phyloP scores from a whole-genome alignment of 106 monocot species.

The Dioscorea zingiberensis region DNA sequence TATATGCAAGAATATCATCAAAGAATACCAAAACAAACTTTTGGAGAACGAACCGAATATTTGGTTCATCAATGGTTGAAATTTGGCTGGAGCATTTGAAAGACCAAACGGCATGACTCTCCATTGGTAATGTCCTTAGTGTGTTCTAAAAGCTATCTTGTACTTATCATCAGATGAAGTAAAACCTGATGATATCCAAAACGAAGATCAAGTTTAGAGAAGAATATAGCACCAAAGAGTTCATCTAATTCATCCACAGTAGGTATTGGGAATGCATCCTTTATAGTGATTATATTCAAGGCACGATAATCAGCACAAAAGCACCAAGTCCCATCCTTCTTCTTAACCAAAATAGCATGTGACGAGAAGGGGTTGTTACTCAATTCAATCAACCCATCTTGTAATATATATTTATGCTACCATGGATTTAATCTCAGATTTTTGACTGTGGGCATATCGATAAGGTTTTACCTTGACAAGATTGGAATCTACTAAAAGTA shows the following conservation, averaged over 20 bases:
- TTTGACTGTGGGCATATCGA: not conserved
- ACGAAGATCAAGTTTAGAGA: not conserved
- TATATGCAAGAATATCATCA: not conserved
- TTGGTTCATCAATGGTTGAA: not conserved
- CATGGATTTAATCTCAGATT: not conserved
- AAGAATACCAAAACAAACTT: not conserved
- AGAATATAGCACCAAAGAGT: not conserved
- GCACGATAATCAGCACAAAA: not conserved
- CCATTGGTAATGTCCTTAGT: not conserved
- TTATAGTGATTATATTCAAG: not conserved
- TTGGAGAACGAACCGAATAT: not conserved
- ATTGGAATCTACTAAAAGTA: not conserved
- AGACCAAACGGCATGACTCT: slow-evolving; percentile 1
- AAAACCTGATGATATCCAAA: slow-evolving; percentile 1
- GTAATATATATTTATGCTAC: not conserved
- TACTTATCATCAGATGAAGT: not conserved
- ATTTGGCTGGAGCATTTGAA: not conserved
- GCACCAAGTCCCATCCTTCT: not conserved
- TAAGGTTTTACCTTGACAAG: not conserved
- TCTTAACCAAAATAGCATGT: not conserved
- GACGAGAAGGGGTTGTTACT: not conserved
- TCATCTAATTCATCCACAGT: slow-evolving; percentile 2
- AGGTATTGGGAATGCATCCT: not conserved
- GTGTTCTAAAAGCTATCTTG: not conserved
- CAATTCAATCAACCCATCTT: not conserved